These are phyloP conservation scores for Tolypocladium nubicola DNA, from an alignment of 2,329 filamentous ascomycete species.

Conservation along the genomic window DNA sequence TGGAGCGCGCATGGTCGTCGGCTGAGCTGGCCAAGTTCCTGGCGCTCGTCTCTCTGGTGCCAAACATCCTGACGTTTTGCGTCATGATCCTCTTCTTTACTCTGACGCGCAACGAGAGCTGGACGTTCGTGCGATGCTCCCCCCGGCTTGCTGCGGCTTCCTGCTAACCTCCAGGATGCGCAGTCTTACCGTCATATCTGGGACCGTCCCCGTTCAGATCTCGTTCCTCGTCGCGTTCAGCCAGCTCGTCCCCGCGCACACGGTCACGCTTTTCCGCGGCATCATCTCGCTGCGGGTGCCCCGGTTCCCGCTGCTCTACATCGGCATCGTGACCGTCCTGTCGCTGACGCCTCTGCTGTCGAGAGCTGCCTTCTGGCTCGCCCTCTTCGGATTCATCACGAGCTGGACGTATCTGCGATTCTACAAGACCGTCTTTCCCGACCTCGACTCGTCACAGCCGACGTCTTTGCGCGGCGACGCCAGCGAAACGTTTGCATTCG, in stretches of 20 bases:
- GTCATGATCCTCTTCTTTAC: constrained; percentile 65
- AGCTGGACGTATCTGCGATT: constrained; percentile 97
- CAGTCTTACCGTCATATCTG: constrained; percentile 73
- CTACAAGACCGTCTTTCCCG: constrained; percentile 68
- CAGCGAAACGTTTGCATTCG: constrained; percentile 91
- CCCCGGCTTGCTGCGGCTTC: not conserved
- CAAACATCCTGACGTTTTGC: constrained; percentile 66
- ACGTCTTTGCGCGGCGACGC: constrained; percentile 72
- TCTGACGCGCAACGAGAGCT: constrained; percentile 53
- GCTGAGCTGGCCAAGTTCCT: constrained; percentile 88
- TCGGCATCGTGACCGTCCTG: constrained; percentile 61
- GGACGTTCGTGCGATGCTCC: constrained; percentile 46
- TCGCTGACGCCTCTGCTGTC: constrained; percentile 46
- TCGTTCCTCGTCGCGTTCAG: constrained; percentile 95
- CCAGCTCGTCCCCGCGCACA: constrained; percentile 94
- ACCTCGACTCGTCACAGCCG: constrained; percentile 52
- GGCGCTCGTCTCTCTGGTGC: constrained; percentile 63
- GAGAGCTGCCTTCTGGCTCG: constrained; percentile 70
- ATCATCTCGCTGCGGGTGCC: constrained; percentile 80
- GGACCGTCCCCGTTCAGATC: constrained; percentile 81
- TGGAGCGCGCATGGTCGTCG: constrained; percentile 92
- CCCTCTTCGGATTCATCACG: constrained; percentile 70
- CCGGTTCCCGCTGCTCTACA: constrained; percentile 58
- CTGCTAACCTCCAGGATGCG: not conserved
- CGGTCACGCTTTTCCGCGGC: constrained; percentile 84